Conservation (phyloP, 179 eudicot species). For the Spergularia azorica region DNA sequence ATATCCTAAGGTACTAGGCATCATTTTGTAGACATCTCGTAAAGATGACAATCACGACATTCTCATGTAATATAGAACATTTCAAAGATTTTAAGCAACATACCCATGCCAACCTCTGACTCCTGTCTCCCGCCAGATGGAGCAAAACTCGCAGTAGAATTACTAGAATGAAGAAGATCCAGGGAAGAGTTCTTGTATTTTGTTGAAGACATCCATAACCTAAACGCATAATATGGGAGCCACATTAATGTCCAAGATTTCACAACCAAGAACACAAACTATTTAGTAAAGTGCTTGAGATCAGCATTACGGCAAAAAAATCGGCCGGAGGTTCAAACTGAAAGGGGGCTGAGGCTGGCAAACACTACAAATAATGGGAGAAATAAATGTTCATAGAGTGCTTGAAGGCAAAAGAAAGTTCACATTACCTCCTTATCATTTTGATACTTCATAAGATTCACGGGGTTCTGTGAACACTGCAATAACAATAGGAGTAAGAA, state of each 20-base stretch:
- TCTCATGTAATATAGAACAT: neutral
- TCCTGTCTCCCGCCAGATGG: neutral
- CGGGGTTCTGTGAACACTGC: conserved; percentile 90
- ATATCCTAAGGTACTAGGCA: neutral
- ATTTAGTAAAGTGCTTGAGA: neutral
- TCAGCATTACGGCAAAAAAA: no score
- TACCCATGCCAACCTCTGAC: conserved; percentile 8
- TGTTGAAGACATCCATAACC: conserved; percentile 40
- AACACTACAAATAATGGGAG: neutral
- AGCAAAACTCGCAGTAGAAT: neutral
- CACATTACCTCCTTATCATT: conserved; percentile 85
- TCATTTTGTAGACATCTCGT: neutral
- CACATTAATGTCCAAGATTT: neutral
- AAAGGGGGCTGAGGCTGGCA: conserved; percentile 3
- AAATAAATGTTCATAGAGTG: neutral
- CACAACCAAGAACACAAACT: neutral
- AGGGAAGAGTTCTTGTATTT: conserved; percentile 37
- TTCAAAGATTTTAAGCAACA: neutral
- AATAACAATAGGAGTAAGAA: conserved; percentile 25
- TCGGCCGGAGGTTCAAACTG: neutral
- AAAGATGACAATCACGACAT: neutral
- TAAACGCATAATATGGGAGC: neutral
- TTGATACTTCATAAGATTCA: conserved; percentile 86
- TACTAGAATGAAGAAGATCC: conserved; percentile 33
- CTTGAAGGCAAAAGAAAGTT: neutral